Conservation (phyloP, 1,284 basidiomycete genomes). For the Melampsora abietis-canadensis region DNA sequence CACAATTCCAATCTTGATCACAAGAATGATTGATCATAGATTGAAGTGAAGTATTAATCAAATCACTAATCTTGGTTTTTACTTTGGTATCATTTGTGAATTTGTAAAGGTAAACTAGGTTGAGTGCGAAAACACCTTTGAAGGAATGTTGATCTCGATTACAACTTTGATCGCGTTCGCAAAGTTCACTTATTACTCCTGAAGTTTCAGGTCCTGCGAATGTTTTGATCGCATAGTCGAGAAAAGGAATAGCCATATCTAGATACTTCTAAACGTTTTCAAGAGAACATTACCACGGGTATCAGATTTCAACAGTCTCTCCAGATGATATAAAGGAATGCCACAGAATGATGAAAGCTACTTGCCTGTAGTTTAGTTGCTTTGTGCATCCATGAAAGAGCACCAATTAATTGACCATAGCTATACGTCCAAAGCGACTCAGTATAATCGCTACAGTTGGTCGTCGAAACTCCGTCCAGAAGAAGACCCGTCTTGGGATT, state of each 20-base stretch:
- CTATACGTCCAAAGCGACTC: neutral
- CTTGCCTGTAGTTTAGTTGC: neutral
- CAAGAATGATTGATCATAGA: neutral
- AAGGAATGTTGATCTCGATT: neutral
- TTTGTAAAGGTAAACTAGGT: neutral
- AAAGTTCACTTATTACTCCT: neutral
- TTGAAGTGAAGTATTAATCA: neutral
- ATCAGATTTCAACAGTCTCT: too few relatives aligned
- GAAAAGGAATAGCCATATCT: neutral
- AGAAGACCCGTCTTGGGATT: neutral
- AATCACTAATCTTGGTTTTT: neutral
- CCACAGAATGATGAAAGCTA: too few relatives aligned
- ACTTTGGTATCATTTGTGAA: neutral
- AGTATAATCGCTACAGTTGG: neutral
- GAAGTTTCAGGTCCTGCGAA: neutral
- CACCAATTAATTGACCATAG: constrained; percentile 8
- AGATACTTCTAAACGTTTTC: constrained; percentile 5
- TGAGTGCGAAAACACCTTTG: neutral
- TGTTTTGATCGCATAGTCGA: neutral
- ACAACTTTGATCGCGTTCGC: neutral
- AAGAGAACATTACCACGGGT: too few relatives aligned
- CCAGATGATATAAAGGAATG: too few relatives aligned
- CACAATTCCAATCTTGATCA: constrained; percentile 7
- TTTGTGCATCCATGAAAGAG: constrained; percentile 6
- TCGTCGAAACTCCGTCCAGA: neutral